These are phyloP conservation scores for Aspergillus ochraceus DNA, from an alignment of 2,329 filamentous ascomycete species.

Conservation along the genomic window DNA sequence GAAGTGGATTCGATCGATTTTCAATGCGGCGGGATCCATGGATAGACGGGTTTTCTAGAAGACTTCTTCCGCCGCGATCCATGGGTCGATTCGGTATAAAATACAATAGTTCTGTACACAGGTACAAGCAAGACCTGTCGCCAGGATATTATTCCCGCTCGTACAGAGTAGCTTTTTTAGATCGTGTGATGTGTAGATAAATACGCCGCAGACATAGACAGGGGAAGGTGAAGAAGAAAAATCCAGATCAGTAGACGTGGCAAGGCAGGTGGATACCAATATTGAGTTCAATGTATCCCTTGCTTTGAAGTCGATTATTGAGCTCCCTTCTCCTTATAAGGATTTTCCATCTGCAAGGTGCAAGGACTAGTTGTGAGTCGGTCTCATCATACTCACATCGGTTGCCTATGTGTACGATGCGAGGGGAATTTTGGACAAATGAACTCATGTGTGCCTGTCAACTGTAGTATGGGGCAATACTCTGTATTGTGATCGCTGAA, in stretches of 20 bases:
- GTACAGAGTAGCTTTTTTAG: neutral
- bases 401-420: neutral
- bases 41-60: constrained; percentile 12
- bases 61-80: constrained; percentile 16
- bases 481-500: neutral
- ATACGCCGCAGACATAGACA: neutral
- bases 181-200: neutral
- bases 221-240: neutral
- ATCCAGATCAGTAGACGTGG: neutral
- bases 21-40: constrained; percentile 10
- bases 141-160: neutral
- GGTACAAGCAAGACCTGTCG: neutral
- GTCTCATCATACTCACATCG: neutral
- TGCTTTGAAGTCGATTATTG: neutral
- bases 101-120: constrained; percentile 5
- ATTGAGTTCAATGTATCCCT: neutral
- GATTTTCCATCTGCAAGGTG: neutral
- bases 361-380: neutral
- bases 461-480: neutral
- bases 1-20: constrained; percentile 15
- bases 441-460: neutral
- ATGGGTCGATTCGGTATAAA: constrained; percentile 10
- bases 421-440: neutral
- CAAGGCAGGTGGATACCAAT: neutral
- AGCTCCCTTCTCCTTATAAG: neutral